Base-by-base conservation (phyloP, 176 grass and related monocot species). In the Rhynchospora breviuscula region DNA sequence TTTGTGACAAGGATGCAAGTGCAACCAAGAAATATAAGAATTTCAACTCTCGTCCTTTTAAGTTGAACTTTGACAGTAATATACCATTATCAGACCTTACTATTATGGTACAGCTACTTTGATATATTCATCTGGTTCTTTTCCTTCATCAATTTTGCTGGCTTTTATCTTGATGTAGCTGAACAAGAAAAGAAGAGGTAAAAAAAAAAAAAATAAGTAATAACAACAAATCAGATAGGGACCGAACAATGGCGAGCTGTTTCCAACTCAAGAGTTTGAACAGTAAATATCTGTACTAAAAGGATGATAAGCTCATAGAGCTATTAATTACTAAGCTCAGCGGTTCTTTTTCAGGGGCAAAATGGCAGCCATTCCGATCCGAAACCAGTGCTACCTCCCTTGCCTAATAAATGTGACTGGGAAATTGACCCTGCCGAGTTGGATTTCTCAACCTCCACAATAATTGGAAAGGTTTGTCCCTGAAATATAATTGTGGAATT, bases 361-460 rank as follows among this genome's bases (percentile, higher is more conserved):
- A 99, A 89, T 86, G 96, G 96, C 83, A 99, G 96, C 80, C 96
- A 99, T 91, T 95, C 91, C 83, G 96, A 99, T 86, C 88, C 88
- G 46, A 99, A 95, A 87, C 83, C 96, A 67, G 87, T 99, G 81
- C 93, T 85, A 14, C 96, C 96, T 51, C 96, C 96, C 67, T 86
- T 99, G 84, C 90, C 96, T 72, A 99, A 95, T 71, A 99, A 99
- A 76, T 91, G 81, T 89, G 93, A 99, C 79, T 99, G 96, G 96
- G 96, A 99, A 87, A 99, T 99, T 78, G 86, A 95, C 66, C 93
- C 96, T 31, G 66, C 82, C 51, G 96, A 99, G 80, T 81, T 99
- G 89, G 96, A 99, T 90, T 99, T 99, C 79, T 81, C 91, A 49
- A 89, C 86, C 70, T 86, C 86, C 61, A 3, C 48, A 49, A 89